A percentile compares a stretch with the other conserved stretches of the same genome.
Conservation (phyloP, 345 rosid species). For the Aquilaria sinensis region DNA sequence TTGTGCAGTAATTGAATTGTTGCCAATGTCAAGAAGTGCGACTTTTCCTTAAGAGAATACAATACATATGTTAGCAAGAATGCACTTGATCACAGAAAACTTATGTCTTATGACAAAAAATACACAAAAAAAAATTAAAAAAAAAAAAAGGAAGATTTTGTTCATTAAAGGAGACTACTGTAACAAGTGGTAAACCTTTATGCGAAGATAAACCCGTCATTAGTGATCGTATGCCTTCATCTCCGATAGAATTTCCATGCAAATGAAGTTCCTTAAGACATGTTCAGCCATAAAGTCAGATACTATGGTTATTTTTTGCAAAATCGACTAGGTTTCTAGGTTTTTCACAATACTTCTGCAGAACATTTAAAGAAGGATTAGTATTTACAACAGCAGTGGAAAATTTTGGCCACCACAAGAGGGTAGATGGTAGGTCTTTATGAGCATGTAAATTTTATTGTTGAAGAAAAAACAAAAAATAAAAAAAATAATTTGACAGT, state of each 20-base stretch:
- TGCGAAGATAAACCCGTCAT: slow-evolving; percentile 80
- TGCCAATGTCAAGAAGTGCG: slow-evolving; percentile 77
- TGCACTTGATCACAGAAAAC: background rate
- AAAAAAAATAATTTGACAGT: too few relatives aligned
- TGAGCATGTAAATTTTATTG: too few relatives aligned
- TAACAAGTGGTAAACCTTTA: slow-evolving; percentile 48
- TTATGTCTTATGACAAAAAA: background rate
- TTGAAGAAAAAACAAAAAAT: too few relatives aligned
- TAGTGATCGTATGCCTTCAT: slow-evolving; percentile 83
- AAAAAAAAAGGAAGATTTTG: background rate
- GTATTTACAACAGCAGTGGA: too few relatives aligned
- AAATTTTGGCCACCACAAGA: too few relatives aligned
- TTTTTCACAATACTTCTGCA: too few relatives aligned
- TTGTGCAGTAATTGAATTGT: slow-evolving; percentile 78
- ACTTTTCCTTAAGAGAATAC: slow-evolving; percentile 49
- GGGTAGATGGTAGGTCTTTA: too few relatives aligned
- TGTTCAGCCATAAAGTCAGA: background rate
- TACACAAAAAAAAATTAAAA: slow-evolving; percentile 6
- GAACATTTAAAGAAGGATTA: too few relatives aligned
- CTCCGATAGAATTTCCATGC: slow-evolving; percentile 94
- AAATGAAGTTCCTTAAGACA: slow-evolving; percentile 77
- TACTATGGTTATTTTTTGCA: too few relatives aligned
- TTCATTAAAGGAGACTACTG: background rate
- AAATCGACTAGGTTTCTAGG: too few relatives aligned
- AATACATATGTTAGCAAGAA: slow-evolving; percentile 14